Percentiles rank a stretch among this genome's conserved stretches.
phyloP scores from a whole-genome alignment of 2,329 filamentous ascomycete genomes.

The Monilinia fructigena region DNA sequence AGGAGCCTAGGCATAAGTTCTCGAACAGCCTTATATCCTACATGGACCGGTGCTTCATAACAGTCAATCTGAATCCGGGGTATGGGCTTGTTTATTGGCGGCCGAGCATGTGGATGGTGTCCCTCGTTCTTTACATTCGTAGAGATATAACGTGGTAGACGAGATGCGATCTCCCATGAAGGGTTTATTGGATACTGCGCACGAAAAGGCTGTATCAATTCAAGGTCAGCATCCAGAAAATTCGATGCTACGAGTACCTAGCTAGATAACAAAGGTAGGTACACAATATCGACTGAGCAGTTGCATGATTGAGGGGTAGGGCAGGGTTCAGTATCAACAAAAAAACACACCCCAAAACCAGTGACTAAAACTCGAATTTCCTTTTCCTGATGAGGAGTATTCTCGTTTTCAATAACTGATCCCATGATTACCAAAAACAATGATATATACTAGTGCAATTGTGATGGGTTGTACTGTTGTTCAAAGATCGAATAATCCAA shows the following conservation, averaged over 20 bases:
- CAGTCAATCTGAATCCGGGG: conserved; percentile 60
- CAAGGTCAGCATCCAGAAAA: conserved; percentile 2
- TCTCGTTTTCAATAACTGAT: conserved; percentile 22
- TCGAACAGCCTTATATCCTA: conserved; percentile 68
- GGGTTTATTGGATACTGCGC: conserved; percentile 71
- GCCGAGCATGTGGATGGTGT: conserved; percentile 19
- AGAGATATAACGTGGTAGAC: conserved; percentile 63
- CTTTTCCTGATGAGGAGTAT: conserved; percentile 38
- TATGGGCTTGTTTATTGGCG: conserved; percentile 38
- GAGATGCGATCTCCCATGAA: conserved; percentile 73
- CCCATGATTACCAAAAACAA: conserved; percentile 37
- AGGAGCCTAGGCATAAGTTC: conserved; percentile 60
- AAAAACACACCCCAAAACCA: conserved; percentile 56
- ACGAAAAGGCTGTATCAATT: conserved; percentile 65
- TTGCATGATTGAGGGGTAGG: not conserved
- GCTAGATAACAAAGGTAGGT: not conserved
- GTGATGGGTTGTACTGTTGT: not conserved
- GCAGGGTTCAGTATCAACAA: not conserved
- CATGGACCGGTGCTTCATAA: conserved; percentile 66
- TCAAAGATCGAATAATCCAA: conserved; percentile 22
- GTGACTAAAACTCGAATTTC: conserved; percentile 60
- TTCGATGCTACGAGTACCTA: not conserved
- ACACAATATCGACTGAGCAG: not conserved
- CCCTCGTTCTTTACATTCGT: not conserved
- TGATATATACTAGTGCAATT: conserved; percentile 24